These are phyloP conservation scores for Paramecium primaurelia DNA, from an alignment of 73 alveolate species.

Conservation along the genomic window DNA sequence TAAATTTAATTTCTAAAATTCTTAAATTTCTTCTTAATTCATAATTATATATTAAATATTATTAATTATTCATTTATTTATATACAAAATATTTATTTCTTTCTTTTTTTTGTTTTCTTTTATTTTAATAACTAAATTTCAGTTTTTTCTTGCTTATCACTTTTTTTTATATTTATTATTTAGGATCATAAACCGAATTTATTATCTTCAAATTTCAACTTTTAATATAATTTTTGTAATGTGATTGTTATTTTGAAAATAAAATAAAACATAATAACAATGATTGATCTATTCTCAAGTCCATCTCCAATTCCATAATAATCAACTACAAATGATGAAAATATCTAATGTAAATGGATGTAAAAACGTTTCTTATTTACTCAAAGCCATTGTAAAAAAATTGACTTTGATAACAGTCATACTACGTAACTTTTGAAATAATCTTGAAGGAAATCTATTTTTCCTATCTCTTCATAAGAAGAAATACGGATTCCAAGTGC, in stretches of 20 bases:
- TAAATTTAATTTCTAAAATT: neutral
- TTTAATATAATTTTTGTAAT: neutral
- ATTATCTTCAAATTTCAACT: neutral
- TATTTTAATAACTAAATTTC: neutral
- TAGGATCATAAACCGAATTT: neutral
- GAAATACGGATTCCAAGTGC: neutral
- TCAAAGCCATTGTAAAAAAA: neutral
- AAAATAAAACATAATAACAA: neutral
- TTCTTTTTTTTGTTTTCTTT: neutral
- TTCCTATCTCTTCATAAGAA: neutral
- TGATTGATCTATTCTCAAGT: constrained; percentile 8
- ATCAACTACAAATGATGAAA: neutral
- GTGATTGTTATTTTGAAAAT: constrained; percentile 13
- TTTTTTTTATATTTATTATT: neutral
- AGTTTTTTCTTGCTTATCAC: neutral
- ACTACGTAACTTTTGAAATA: neutral
- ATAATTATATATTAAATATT: neutral
- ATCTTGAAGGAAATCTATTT: neutral
- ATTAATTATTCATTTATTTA: too few species aligned
- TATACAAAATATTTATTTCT: too few species aligned
- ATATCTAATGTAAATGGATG: neutral
- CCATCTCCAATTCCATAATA: neutral
- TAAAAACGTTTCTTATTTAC: neutral
- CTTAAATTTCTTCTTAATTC: neutral
- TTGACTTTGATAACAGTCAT: neutral